phyloP scores from a whole-genome alignment of 2,329 filamentous ascomycete species.

The Talaromyces verruculosus region DNA sequence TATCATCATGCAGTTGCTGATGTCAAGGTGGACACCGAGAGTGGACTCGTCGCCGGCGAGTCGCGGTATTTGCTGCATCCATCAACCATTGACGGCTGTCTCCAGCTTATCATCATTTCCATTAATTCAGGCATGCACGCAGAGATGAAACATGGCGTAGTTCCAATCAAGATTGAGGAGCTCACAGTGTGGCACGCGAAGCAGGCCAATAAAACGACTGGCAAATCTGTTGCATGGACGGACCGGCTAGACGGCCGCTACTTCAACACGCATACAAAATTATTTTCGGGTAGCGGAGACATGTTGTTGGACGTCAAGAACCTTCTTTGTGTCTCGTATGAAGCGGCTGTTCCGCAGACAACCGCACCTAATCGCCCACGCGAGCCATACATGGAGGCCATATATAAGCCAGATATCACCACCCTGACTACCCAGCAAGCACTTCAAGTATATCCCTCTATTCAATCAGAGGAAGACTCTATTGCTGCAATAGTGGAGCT shows the following conservation, averaged over 20 bases:
- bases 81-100: slow-evolving; percentile 23
- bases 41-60: slow-evolving; percentile 7
- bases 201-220: not conserved
- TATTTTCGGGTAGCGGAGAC: no score
- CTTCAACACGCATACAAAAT: no score
- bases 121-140: slow-evolving; percentile 20
- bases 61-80: slow-evolving; percentile 19
- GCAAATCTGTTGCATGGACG: slow-evolving; percentile 14
- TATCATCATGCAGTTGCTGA: not conserved
- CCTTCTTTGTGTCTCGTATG: no score
- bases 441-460: no score
- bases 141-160: slow-evolving; percentile 22
- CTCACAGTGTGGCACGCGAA: slow-evolving; percentile 14
- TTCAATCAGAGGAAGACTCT: no score
- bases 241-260: not conserved
- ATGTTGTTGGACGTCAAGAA: no score
- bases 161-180: slow-evolving; percentile 25
- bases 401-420: no score
- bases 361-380: no score
- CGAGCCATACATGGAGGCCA: no score
- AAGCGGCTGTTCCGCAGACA: no score
- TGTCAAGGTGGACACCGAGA: not conserved
- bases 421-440: no score
- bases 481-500: no score
- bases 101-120: slow-evolving; percentile 26